These are phyloP conservation scores for Aspergillus asperescens DNA, from an alignment of 495 filamentous ascomycete genomes.

Conservation along the genomic window DNA sequence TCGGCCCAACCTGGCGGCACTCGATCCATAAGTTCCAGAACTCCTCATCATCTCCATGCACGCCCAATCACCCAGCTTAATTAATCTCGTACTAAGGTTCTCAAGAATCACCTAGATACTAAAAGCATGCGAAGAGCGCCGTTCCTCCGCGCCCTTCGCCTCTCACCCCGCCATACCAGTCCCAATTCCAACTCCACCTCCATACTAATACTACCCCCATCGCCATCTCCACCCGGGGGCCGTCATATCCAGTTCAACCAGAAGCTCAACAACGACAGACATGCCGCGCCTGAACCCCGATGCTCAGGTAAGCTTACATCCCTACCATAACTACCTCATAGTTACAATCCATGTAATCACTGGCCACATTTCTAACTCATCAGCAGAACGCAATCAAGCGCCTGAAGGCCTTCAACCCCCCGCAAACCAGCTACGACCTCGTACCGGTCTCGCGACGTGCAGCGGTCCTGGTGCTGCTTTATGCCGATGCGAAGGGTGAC, in stretches of 20 bases:
- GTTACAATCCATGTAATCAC: too few relatives aligned
- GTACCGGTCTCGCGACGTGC: conserved; percentile 69
- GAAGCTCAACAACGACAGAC: conserved; percentile 7
- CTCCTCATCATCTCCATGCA: neutral
- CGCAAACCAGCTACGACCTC: conserved; percentile 53
- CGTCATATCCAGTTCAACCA: conserved; percentile 1
- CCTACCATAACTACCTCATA: too few relatives aligned
- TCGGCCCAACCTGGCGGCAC: neutral
- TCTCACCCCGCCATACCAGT: neutral
- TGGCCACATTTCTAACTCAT: neutral
- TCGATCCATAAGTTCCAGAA: too few relatives aligned
- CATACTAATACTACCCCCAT: too few relatives aligned
- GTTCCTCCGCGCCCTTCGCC: neutral
- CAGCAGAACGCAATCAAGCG: conserved; percentile 68
- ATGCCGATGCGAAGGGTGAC: conserved; percentile 71
- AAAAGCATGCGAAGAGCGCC: conserved; percentile 6
- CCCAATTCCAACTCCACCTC: neutral
- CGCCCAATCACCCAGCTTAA: neutral
- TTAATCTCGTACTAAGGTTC: neutral
- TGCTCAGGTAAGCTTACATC: conserved; percentile 34
- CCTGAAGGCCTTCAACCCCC: conserved; percentile 63
- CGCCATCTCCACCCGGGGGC: neutral
- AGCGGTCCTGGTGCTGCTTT: conserved; percentile 79
- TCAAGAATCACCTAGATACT: neutral
- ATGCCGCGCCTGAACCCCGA: conserved; percentile 36